A percentile compares a stretch with the other conserved stretches of the same genome.
These are phyloP conservation scores for Blastobotrys buckinghamii DNA, from an alignment of 1,139 yeast species.

Conservation along the genomic window DNA sequence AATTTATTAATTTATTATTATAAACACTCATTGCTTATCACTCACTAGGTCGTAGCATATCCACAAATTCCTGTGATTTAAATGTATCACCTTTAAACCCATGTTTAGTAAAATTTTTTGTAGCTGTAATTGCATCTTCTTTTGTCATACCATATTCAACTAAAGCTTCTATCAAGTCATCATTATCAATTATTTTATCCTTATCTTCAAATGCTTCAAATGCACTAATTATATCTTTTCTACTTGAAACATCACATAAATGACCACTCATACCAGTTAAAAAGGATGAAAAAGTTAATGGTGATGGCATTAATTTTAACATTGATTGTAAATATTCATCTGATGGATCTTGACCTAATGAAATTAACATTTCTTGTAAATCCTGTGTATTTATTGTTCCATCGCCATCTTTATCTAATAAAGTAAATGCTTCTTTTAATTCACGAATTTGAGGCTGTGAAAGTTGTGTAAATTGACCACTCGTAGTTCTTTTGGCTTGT, in stretches of 20 bases:
- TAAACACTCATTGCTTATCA: background rate
- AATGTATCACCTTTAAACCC: conserved; percentile 60
- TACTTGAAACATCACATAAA: conserved; percentile 53
- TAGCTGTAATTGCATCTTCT: conserved; percentile 45
- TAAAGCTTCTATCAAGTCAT: conserved; percentile 42
- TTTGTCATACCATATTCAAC: conserved; percentile 50
- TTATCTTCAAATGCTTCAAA: conserved; percentile 52
- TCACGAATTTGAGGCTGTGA: conserved; percentile 37
- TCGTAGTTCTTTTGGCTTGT: conserved; percentile 20
- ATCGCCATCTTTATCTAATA: conserved; percentile 84
- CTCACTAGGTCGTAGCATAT: conserved; percentile 14
- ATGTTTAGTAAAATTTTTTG: conserved; percentile 47
- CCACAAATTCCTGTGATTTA: conserved; percentile 44
- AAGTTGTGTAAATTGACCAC: conserved; percentile 35
- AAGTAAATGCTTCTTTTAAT: conserved; percentile 47
- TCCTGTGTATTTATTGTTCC: conserved; percentile 59
- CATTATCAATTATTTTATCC: conserved; percentile 41
- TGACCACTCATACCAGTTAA: conserved; percentile 61
- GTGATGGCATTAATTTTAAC: conserved; percentile 47
- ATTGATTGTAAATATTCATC: conserved; percentile 38
- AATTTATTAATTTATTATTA: background rate
- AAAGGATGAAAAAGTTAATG: conserved; percentile 66
- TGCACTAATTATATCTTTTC: conserved; percentile 56
- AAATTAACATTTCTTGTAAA: conserved; percentile 50
- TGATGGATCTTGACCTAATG: conserved; percentile 42